Evolutionary conservation across 768 basidiomycete species (phyloP).

Genomic region (Termitomyces sp.): DNA sequence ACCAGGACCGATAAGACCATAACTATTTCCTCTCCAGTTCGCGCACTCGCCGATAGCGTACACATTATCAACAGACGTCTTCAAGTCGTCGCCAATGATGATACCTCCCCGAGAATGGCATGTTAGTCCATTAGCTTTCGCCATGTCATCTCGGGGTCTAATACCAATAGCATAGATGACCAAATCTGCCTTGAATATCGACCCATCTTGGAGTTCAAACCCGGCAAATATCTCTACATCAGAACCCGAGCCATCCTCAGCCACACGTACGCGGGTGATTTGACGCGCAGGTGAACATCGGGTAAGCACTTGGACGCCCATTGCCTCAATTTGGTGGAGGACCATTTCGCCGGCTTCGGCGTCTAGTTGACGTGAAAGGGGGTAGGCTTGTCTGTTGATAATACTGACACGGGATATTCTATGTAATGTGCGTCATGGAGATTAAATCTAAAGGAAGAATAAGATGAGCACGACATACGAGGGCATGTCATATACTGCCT

Average conservation of each 20-base stretch:
- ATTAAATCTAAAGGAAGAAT: neutral
- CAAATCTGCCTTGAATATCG: constrained; percentile 45
- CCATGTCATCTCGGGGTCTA: constrained; percentile 66
- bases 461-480: neutral
- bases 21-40: constrained; percentile 62
- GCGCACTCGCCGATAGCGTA: constrained; percentile 81
- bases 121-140: constrained; percentile 41
- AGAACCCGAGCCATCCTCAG: constrained; percentile 11
- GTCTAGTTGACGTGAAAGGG: constrained; percentile 24
- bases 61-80: constrained; percentile 55
- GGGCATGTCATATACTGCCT: constrained; percentile 21
- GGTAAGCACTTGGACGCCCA: constrained; percentile 15
- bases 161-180: constrained; percentile 72
- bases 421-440: neutral
- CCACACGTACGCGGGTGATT: constrained; percentile 6
- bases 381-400: constrained; percentile 5
- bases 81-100: constrained; percentile 51
- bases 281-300: constrained; percentile 4
- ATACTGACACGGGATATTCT: constrained; percentile 10
- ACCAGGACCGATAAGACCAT: constrained; percentile 75
- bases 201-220: constrained; percentile 46
- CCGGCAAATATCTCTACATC: constrained; percentile 38
- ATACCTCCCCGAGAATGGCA: constrained; percentile 53
- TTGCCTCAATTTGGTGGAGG: constrained; percentile 18
- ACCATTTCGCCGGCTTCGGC: constrained; percentile 24